phyloP scores from a whole-genome alignment of 805 yeast species.

The Metschnikowia rubicola region DNA sequence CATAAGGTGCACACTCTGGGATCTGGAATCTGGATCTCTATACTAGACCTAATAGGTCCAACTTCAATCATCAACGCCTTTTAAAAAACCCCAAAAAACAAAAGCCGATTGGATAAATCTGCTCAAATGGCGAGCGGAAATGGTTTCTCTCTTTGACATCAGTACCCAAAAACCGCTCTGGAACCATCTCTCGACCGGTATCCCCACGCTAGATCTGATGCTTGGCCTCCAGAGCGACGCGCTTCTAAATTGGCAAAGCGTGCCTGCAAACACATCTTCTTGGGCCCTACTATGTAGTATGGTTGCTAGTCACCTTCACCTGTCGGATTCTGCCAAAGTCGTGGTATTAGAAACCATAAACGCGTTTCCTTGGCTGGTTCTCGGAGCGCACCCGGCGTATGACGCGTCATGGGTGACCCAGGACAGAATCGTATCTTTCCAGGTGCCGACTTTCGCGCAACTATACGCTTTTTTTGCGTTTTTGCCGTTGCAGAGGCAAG shows the following conservation, averaged over 20 bases:
- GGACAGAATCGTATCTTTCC: constrained; percentile 14
- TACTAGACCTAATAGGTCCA: too few relatives aligned
- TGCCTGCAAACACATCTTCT: constrained; percentile 28
- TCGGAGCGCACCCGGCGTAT: constrained; percentile 22
- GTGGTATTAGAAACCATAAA: constrained; percentile 31
- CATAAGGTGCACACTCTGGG: too few relatives aligned
- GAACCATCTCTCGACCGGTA: constrained; percentile 26
- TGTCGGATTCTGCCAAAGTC: constrained; percentile 16
- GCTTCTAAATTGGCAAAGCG: constrained; percentile 35
- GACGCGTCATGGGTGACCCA: constrained; percentile 19
- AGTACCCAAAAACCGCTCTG: constrained; percentile 25
- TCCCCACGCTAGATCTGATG: constrained; percentile 28
- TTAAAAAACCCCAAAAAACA: too few relatives aligned
- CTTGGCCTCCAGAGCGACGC: constrained; percentile 22
- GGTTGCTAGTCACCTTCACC: constrained; percentile 27
- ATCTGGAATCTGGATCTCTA: too few relatives aligned
- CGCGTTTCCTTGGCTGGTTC: constrained; percentile 27
- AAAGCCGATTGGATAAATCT: too few relatives aligned
- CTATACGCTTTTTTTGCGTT: constrained; percentile 21
- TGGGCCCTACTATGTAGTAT: constrained; percentile 22
- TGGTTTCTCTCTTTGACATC: constrained; percentile 33
- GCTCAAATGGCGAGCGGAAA: constrained; percentile 9
- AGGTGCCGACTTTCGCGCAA: constrained; percentile 27
- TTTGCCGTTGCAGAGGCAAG: constrained; percentile 4
- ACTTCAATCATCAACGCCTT: too few relatives aligned